Conservation (phyloP, 768 basidiomycete genomes). For the Hygrocybe punicea region DNA sequence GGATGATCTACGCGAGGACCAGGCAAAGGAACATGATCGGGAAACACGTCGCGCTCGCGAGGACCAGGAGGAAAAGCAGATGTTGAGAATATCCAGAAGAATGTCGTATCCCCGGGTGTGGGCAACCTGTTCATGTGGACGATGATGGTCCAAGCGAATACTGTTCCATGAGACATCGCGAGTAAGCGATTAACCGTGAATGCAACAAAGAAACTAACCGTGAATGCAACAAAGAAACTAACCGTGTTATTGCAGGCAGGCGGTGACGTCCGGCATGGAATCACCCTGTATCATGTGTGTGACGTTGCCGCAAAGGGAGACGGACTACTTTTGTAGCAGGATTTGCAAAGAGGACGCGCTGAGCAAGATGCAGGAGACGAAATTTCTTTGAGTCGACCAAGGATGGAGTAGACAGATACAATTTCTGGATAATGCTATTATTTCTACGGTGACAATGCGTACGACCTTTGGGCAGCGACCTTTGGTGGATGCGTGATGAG, state of each 20-base stretch:
- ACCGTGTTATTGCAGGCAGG: slow-evolving; percentile 45
- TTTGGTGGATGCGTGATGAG: too few species aligned
- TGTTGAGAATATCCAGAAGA: slow-evolving; percentile 35
- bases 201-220: slow-evolving; percentile 5
- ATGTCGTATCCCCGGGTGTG: slow-evolving; percentile 57
- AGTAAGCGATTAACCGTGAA: slow-evolving; percentile 42
- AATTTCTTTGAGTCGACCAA: too few species aligned
- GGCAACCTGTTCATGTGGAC: slow-evolving; percentile 54
- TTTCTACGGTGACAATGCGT: too few species aligned
- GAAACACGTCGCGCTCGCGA: slow-evolving; percentile 57
- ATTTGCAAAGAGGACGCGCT: slow-evolving; percentile 53
- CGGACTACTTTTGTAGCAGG: slow-evolving; percentile 61
- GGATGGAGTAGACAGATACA: too few species aligned
- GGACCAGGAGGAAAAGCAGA: slow-evolving; percentile 69
- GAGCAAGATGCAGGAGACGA: too few species aligned
- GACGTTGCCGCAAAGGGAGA: slow-evolving; percentile 53
- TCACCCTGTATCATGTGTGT: slow-evolving; percentile 73
- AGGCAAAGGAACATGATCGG: slow-evolving; percentile 56
- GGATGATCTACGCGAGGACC: slow-evolving; percentile 62
- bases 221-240: slow-evolving; percentile 2
- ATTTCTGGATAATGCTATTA: too few species aligned
- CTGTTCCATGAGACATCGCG: slow-evolving; percentile 59
- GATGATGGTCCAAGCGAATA: slow-evolving; percentile 53
- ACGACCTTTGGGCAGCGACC: too few species aligned
- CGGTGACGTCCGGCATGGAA: slow-evolving; percentile 53